These are phyloP conservation scores for Tylopilus rubrobrunneus DNA, from an alignment of 768 basidiomycete species.

Conservation along the genomic window DNA sequence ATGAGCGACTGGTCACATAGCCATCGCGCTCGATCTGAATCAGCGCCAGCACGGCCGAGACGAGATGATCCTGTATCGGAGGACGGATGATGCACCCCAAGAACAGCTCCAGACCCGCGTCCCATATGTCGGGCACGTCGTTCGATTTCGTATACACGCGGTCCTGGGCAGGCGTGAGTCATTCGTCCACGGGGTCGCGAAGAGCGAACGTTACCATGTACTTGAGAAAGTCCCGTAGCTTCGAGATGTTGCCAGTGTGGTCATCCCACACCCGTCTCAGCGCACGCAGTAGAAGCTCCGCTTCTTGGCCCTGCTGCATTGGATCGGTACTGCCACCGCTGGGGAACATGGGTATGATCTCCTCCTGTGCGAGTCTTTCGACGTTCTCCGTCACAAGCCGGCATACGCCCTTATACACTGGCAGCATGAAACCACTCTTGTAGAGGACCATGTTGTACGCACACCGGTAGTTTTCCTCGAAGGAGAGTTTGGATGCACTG, in stretches of 20 bases:
- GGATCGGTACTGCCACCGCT: conserved; percentile 62
- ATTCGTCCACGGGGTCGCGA: neutral
- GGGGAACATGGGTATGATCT: conserved; percentile 83
- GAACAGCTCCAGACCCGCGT: conserved; percentile 81
- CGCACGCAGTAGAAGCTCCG: conserved; percentile 80
- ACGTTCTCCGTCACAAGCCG: conserved; percentile 80
- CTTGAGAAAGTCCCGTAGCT: conserved; percentile 84
- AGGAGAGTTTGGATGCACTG: conserved; percentile 84
- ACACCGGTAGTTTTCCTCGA: conserved; percentile 91
- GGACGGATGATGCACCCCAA: conserved; percentile 72
- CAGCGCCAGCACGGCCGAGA: conserved; percentile 79
- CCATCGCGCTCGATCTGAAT: conserved; percentile 91
- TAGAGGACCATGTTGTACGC: conserved; percentile 92
- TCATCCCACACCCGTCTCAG: conserved; percentile 89
- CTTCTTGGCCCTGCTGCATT: conserved; percentile 75
- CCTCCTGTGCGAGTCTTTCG: conserved; percentile 66
- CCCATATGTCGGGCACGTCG: conserved; percentile 75
- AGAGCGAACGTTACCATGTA: conserved; percentile 74
- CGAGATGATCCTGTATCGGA: conserved; percentile 80
- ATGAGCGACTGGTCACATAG: conserved; percentile 87
- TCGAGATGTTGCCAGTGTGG: conserved; percentile 83
- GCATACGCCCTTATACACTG: conserved; percentile 85
- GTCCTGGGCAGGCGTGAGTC: conserved; percentile 55
- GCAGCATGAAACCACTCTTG: conserved; percentile 76
- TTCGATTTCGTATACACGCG: conserved; percentile 77